Base-by-base conservation (phyloP, 352 stramenopile genomes). In the Phytophthora kernoviae region DNA sequence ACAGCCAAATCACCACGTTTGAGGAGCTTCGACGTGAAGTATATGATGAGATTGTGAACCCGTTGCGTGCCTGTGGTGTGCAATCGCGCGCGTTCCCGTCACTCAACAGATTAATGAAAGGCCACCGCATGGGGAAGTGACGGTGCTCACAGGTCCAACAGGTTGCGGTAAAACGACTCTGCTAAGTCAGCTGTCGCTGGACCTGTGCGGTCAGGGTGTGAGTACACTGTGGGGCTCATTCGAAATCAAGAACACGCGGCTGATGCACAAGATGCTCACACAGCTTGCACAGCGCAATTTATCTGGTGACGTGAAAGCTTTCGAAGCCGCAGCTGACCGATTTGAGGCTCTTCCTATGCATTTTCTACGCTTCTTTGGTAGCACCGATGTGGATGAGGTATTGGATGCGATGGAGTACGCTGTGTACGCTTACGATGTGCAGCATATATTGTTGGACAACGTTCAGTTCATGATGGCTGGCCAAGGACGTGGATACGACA, bases 401-500 rank as follows among this genome's bases (percentile, higher is more conserved):
- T 68, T 99, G 42, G 97, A 99, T 73, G 96, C 96, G 4, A 99
- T 99, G 96, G 95, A 99, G 66, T 99, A 99, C 73, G 93, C 88
- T 10, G 96, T 98, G 24, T 99, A 99, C 62, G 96, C 97, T 15
- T 94, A 99, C 71, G 97, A 99, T 72, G 96, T 99, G 42, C 86
- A 99, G 75, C 97, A 99, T 76, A 97, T 99, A 44, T 88, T 99
- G 67, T 71, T 99, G 41, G 98, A 99, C 79, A 99, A 99, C 70
- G 91, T 99, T 63, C 98, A 99, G 79, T 99, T 99, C 63, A 99
- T 99, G 97, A 98, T 99, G 77, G 91, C 84, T 1, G 81, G 82
- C 8, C 88, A 96, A 62, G 88, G 86, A 18, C 80, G 84, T 39
- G 85, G 85, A 2, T 96, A 81, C 39, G 87, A 96, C 72, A 96